phyloP scores from a whole-genome alignment of 169 alveolate species.

The Cryptosporidium canis region DNA sequence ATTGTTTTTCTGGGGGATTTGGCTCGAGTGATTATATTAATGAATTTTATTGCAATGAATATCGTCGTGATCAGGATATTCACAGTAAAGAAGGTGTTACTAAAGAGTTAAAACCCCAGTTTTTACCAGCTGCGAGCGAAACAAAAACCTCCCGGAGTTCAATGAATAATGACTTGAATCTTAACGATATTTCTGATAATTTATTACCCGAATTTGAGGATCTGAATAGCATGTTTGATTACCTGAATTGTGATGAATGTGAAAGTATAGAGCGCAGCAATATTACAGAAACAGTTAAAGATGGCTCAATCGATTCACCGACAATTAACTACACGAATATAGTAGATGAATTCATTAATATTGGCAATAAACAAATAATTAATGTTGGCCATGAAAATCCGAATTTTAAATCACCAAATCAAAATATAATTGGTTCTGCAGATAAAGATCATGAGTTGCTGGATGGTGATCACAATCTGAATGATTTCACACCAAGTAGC shows the following conservation, averaged over 20 bases:
- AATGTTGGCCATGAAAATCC: no score
- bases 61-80: not conserved
- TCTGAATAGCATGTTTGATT: not conserved
- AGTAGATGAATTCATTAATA: no score
- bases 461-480: no score
- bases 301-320: no score
- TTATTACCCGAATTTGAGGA: not conserved
- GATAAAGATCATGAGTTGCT: no score
- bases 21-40: not conserved
- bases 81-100: not conserved
- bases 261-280: no score
- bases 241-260: not conserved
- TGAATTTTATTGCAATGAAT: not conserved
- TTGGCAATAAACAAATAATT: no score
- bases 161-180: not conserved
- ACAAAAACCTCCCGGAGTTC: not conserved
- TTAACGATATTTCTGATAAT: not conserved
- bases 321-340: no score
- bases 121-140: not conserved
- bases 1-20: conserved; percentile 10
- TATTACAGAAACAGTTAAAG: no score
- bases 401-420: no score
- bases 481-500: not conserved
- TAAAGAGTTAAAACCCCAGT: not conserved
- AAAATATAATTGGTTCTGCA: no score